Conservation (phyloP, 176 grass and related monocot species). For the Areca catechu region DNA sequence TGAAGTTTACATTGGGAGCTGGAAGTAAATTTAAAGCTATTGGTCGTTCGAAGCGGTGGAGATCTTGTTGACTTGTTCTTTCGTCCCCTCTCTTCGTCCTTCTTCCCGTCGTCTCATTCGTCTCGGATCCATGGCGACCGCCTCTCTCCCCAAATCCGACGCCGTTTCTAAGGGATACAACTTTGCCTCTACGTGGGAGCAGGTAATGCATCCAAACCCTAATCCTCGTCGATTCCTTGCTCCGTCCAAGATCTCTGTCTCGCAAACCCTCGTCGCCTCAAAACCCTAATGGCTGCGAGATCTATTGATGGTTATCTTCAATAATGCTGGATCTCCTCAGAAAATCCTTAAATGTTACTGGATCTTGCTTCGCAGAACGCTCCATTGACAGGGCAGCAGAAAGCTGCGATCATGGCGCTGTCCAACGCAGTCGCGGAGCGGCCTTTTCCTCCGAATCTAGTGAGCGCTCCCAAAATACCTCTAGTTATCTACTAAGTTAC, state of each 20-base stretch:
- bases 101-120: neutral
- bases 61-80: too few relatives aligned
- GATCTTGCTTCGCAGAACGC: constrained; percentile 43
- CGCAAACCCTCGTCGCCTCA: neutral
- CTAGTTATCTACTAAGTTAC: too few relatives aligned
- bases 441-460: constrained; percentile 69
- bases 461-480: constrained; percentile 14
- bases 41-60: too few relatives aligned
- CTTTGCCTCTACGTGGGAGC: constrained; percentile 85
- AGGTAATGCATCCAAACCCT: constrained; percentile 30
- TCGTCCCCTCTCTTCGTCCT: constrained; percentile 1
- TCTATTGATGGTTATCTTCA: constrained; percentile 13
- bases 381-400: constrained; percentile 80
- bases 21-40: too few relatives aligned
- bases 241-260: neutral
- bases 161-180: constrained; percentile 87
- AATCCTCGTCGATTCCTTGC: too few relatives aligned
- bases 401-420: constrained; percentile 78
- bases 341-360: neutral
- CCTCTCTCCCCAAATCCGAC: constrained; percentile 49
- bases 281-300: neutral
- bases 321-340: constrained; percentile 13
- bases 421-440: constrained; percentile 70
- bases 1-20: too few relatives aligned
- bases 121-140: constrained; percentile 20